Conservation (phyloP, 805 yeast genomes). For the Saccharomyces paradoxus region DNA sequence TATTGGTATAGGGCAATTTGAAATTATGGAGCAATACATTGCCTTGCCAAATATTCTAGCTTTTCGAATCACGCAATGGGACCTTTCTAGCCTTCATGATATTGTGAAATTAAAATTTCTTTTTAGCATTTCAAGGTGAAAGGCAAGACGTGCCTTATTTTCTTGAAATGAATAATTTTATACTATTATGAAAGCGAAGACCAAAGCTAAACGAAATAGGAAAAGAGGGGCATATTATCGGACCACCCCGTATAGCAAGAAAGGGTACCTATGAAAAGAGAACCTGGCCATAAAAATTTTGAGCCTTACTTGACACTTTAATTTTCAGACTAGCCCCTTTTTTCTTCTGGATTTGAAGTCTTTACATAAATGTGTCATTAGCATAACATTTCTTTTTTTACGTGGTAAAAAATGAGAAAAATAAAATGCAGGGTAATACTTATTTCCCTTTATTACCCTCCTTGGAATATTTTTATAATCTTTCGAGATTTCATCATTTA, state of each 20-base stretch:
- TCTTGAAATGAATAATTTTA: neutral
- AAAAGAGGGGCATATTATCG: neutral
- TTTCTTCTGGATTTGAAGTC: neutral
- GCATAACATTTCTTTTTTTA: neutral
- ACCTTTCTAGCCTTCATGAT: neutral
- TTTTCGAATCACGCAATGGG: neutral
- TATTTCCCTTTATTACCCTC: neutral
- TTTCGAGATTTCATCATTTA: conserved; percentile 4
- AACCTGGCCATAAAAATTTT: too few species aligned
- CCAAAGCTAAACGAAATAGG: neutral
- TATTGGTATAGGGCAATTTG: neutral
- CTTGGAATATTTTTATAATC: neutral
- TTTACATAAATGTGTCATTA: neutral
- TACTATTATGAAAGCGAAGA: neutral
- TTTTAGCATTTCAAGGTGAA: too few species aligned
- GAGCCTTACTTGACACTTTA: too few species aligned
- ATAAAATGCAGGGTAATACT: neutral
- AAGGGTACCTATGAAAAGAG: neutral
- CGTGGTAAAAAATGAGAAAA: neutral
- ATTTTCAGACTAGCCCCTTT: neutral
- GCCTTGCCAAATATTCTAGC: neutral
- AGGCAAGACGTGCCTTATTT: neutral
- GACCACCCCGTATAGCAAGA: neutral
- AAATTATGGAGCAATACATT: neutral
- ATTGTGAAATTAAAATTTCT: neutral